Evolutionary conservation across 768 basidiomycete genomes (phyloP), one percentile per base, ranked within the genome.

Genomic region (Tylopilus rubrobrunneus): DNA sequence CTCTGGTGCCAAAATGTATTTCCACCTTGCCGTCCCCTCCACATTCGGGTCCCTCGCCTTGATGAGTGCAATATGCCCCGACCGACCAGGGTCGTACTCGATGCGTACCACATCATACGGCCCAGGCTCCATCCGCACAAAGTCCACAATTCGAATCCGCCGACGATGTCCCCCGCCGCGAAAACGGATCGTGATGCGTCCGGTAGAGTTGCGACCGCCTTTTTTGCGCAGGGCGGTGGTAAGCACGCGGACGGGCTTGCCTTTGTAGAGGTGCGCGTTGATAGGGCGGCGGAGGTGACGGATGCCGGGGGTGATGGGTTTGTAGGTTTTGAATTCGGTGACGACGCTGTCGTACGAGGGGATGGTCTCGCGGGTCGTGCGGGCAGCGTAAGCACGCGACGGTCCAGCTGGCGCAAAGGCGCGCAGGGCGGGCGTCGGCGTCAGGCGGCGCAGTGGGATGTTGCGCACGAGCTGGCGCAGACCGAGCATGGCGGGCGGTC

Each of bases 61-160:
- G 65, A 98, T 67, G 55, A 99, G 80, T 2, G 97, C 96, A 65
- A 99, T 96, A 69, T 99, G 97, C 7, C 91, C 92, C 34, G 86
- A 89, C 42, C 97, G 80, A 5, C 89, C 89, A 0, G 97, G 97
- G 75, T 98, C 97, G 65, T 96, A 99, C 73, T 98, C 97, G 60
- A 99, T 91, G 45, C 97, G 82, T 4, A 95, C 80, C 43, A 98
- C 93, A 60, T 95, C 90, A 64, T 91, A 89, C 34, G 86, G 73
- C 9, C 96, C 96, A 1, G 82, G 76, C 55, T 86, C 84, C n/a
- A 74, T 72, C 50, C 97, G 81, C 69, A 76, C 73, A 64, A 96
- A 98, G 71, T 99, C 97, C 50, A 99, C 73, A 37, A 84, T 77
- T 29, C 97, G 85, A 56, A 96, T 84, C 33, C 97, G 84, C 54